phyloP scores from a whole-genome alignment of 1,139 yeast species.

The Trichomonascaceae sp. region DNA sequence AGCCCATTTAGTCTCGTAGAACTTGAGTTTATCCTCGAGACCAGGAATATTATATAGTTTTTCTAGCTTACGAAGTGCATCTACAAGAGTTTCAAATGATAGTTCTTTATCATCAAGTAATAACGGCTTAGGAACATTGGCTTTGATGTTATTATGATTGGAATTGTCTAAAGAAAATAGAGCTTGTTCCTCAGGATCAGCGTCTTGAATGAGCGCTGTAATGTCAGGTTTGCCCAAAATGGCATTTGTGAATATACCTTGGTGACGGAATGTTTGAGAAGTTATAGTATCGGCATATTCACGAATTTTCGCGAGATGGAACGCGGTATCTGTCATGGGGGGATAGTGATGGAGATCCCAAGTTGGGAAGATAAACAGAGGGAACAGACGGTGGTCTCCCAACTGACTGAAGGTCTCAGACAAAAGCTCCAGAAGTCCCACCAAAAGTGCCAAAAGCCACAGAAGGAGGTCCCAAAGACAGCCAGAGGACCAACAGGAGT shows the following conservation, averaged over 20 bases:
- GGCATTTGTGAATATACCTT: constrained; percentile 65
- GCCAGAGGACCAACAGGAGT: too few species aligned
- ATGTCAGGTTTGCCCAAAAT: constrained; percentile 50
- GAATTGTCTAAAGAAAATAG: constrained; percentile 40
- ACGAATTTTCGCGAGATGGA: constrained; percentile 19
- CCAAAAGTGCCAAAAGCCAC: too few species aligned
- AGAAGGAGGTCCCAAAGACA: too few species aligned
- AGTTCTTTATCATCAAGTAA: constrained; percentile 20
- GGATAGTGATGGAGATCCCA: too few species aligned
- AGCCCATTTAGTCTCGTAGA: constrained; percentile 21
- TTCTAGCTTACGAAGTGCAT: constrained; percentile 29
- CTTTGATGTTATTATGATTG: constrained; percentile 5
- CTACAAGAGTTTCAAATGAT: constrained; percentile 31
- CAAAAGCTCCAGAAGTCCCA: too few species aligned
- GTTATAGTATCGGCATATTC: constrained; percentile 29
- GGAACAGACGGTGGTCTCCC: too few species aligned
- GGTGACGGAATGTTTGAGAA: constrained; percentile 41
- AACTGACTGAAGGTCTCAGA: too few species aligned
- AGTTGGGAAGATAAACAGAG: not conserved
- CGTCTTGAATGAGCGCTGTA: constrained; percentile 55
- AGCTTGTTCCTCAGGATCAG: constrained; percentile 48
- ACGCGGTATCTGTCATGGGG: constrained; percentile 4
- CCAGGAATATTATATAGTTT: constrained; percentile 31
- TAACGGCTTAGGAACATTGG: constrained; percentile 6
- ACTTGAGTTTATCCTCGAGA: constrained; percentile 23